Evolutionary conservation across 1,284 basidiomycete species (phyloP), one percentile per base, ranked within the genome.

Genomic region (Leccinum fuscescens): DNA sequence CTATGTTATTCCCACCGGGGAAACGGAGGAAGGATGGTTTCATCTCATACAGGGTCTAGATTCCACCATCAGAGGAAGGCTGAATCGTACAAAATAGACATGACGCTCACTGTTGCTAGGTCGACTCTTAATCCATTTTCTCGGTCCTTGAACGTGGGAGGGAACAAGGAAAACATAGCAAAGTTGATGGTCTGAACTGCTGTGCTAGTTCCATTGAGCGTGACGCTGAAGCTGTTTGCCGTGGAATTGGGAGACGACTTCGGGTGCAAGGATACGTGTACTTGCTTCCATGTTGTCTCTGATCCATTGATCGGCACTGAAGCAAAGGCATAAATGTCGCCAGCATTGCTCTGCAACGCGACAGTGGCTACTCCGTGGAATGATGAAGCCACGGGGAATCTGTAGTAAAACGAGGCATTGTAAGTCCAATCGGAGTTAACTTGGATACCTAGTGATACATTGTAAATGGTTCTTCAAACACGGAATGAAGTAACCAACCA

Each of bases 91-190:
- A 9, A 24, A 51, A 17, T n/a, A 22, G 37, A 27, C 27, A 9
- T 6, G n/a, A 48, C 56, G 59, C 71, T 31, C 59, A 83, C 84
- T 67, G 84, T 76, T 1, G 88, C 86, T 48, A 91, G 74, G 69
- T 92, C 89, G 4, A 80, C 69, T 48, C 88, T 77, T 77, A 90
- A 79, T 0, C 88, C 88, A 68, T 90, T 90, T 46, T 75, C 62
- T 59, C 85, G 77, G 57, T 77, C 74, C 59, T 86, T 88, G 72
- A 84, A 90, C 1, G 88, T 90, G 1, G 88, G 89, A 3, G 88
- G 89, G 73, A 90, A 89, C 56, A 90, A 75, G 3, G 84, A 86
- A 56, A 89, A 79, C 79, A 90, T 75, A 0, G 84, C 82, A 63
- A 90, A 89, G 65, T 85, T 72, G 56, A 89, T 78, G 0, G 79